These are phyloP conservation scores for Lanmaoa pseudosensibilis DNA, from an alignment of 768 basidiomycete genomes.

Conservation along the genomic window DNA sequence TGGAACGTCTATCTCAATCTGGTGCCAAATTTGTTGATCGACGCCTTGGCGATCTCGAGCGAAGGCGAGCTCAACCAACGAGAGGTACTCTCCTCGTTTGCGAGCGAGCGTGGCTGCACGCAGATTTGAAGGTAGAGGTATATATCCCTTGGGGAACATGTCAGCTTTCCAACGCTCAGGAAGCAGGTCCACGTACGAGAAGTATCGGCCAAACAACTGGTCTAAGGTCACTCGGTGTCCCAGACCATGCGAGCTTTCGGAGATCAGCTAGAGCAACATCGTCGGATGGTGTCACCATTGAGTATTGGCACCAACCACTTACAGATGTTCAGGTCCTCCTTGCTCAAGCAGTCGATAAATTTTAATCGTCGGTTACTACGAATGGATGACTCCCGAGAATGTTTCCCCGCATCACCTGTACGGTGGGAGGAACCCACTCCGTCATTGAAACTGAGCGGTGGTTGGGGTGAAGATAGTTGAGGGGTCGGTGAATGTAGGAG, in stretches of 20 bases:
- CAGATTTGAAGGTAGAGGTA: constrained; percentile 78
- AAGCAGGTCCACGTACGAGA: constrained; percentile 55
- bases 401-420: constrained; percentile 49
- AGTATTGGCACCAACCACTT: constrained; percentile 27
- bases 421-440: constrained; percentile 14
- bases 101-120: constrained; percentile 76
- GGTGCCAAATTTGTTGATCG: constrained; percentile 99
- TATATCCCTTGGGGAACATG: constrained; percentile 69
- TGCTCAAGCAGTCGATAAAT: constrained; percentile 75
- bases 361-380: constrained; percentile 76
- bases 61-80: constrained; percentile 88
- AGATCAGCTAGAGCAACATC: constrained; percentile 58
- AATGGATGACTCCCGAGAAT: constrained; percentile 74
- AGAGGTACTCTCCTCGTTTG: constrained; percentile 90
- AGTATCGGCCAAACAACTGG: constrained; percentile 94
- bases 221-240: constrained; percentile 83
- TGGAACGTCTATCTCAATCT: constrained; percentile 98
- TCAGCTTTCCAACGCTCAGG: constrained; percentile 6
- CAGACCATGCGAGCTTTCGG: constrained; percentile 92
- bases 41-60: constrained; percentile 80
- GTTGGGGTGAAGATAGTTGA: constrained; percentile 4
- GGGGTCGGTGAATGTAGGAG: constrained; percentile 39
- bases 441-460: constrained; percentile 6
- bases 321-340: constrained; percentile 83
- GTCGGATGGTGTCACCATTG: constrained; percentile 4